phyloP scores from a whole-genome alignment of 2,329 filamentous ascomycete genomes.

The Emericellopsis atlantica region DNA sequence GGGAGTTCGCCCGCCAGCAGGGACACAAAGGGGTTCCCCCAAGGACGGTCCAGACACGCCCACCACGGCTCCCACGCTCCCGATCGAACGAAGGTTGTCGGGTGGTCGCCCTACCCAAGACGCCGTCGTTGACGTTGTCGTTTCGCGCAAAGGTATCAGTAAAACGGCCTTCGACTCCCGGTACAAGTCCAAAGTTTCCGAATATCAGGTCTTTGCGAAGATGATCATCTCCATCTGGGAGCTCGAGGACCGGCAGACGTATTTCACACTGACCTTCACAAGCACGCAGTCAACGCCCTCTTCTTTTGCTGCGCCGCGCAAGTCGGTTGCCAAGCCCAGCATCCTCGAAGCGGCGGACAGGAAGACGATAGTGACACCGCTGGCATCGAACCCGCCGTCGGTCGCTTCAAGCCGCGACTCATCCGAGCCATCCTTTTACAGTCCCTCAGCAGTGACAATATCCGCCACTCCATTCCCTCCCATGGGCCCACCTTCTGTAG shows the following conservation, averaged over 20 bases:
- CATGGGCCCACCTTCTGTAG: constrained; percentile 48
- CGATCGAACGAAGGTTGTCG: constrained; percentile 14
- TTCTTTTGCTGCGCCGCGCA: constrained; percentile 18
- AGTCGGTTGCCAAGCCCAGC: constrained; percentile 23
- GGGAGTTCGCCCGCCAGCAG: constrained; percentile 13
- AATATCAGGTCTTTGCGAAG: constrained; percentile 44
- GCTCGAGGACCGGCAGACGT: constrained; percentile 51
- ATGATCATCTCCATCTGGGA: constrained; percentile 71
- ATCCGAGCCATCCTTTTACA: constrained; percentile 30
- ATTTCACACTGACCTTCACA: constrained; percentile 66
- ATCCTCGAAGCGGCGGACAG: constrained; percentile 32
- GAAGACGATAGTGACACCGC: constrained; percentile 22
- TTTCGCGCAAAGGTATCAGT: constrained; percentile 35
- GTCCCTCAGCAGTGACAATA: constrained; percentile 39
- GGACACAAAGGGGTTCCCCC: neutral
- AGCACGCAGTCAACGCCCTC: constrained; percentile 32
- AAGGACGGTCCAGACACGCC: constrained; percentile 21
- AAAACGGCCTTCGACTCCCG: constrained; percentile 22
- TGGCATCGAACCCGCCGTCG: constrained; percentile 28
- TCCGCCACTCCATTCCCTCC: constrained; percentile 52
- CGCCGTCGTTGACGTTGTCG: constrained; percentile 54
- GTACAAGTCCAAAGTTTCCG: constrained; percentile 19
- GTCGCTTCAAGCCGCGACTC: constrained; percentile 33
- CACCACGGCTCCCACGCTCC: constrained; percentile 16
- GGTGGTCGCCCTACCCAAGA: constrained; percentile 32